Evolutionary conservation across 345 rosid genomes (phyloP), one percentile per base, ranked within the genome.

Genomic region (Eutrema yunnanense): DNA sequence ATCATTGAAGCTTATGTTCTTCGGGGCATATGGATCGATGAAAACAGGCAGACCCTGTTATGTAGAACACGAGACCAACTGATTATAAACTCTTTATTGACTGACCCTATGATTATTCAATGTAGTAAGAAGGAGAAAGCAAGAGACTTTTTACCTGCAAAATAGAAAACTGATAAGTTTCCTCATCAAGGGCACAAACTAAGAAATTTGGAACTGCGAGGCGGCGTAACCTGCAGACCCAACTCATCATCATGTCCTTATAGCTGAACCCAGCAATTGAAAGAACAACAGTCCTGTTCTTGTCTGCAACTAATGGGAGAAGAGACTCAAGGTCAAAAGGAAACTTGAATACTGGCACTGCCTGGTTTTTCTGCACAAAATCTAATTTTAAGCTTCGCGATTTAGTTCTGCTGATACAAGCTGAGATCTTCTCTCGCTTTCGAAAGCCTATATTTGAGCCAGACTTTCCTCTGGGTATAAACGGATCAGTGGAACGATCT

Each of bases 211-310:
- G 79, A 67, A 92, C 83, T 59, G 41, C 62, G 10, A 91, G 93
- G 72, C n/a, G 81, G 66, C 90, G 90, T 74, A 90, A 76, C 72
- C 97, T 89, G 86, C 99, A 91, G 34, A 81, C 92, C 97, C 97
- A 91, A 82, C 92, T 95, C 97, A 95, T 92, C 78, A 92, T 53
- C 97, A 92, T 87, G 78, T 92, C 99, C 81, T 85, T 90, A 55
- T 92, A 92, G 67, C 99, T 95, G 82, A 81, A 85, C 70, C 99
- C 99, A 75, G 96, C 93, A 67, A 95, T 80, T 42, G 92, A 79
- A 65, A 95, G 93, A 71, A 95, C 86, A 75, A 92, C 47, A 30
- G 92, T 86, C 72, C 72, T 84, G 63, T 87, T 92, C 76, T 83
- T 73, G 78, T 90, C 97, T 44, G 90, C 96, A 70, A 67, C 59